phyloP scores from a whole-genome alignment of 345 rosid species.

The Anastatica hierochuntica region DNA sequence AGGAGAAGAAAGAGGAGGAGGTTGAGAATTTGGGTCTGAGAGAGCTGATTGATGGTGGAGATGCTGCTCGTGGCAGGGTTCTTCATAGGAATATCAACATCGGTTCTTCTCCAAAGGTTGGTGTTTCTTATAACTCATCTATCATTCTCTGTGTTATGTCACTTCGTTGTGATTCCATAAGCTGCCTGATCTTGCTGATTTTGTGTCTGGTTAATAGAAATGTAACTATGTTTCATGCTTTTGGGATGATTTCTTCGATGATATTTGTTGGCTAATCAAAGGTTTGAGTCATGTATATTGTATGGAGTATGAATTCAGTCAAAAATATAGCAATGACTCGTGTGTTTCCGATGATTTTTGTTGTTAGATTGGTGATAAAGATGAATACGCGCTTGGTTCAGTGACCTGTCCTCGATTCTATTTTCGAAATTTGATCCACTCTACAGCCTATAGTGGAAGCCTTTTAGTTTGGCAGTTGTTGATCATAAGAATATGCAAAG shows the following conservation, averaged over 20 bases:
- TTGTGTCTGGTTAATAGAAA: too few relatives aligned
- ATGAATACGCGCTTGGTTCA: not conserved
- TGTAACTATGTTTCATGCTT: too few relatives aligned
- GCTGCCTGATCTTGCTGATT: not conserved
- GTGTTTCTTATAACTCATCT: not conserved
- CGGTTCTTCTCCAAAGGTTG: slow-evolving; percentile 59
- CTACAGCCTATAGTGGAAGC: not conserved
- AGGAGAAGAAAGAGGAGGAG: slow-evolving; percentile 36
- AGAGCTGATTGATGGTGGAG: slow-evolving; percentile 70
- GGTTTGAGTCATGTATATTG: too few relatives aligned
- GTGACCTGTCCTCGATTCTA: not conserved
- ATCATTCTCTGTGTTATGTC: not conserved
- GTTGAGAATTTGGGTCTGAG: slow-evolving; percentile 61
- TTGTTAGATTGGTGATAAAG: slow-evolving; percentile 1
- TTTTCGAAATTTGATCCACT: not conserved
- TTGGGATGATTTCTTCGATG: too few relatives aligned
- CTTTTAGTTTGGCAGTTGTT: not conserved
- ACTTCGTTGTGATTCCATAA: not conserved
- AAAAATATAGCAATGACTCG: not conserved
- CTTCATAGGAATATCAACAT: slow-evolving; percentile 70
- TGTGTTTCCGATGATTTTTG: not conserved
- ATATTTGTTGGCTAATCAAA: too few relatives aligned
- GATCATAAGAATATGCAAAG: not conserved
- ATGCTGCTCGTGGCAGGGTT: slow-evolving; percentile 49
- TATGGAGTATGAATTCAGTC: not conserved